Base-by-base conservation (phyloP, 768 basidiomycete genomes). In the Leccinum uliginosum region DNA sequence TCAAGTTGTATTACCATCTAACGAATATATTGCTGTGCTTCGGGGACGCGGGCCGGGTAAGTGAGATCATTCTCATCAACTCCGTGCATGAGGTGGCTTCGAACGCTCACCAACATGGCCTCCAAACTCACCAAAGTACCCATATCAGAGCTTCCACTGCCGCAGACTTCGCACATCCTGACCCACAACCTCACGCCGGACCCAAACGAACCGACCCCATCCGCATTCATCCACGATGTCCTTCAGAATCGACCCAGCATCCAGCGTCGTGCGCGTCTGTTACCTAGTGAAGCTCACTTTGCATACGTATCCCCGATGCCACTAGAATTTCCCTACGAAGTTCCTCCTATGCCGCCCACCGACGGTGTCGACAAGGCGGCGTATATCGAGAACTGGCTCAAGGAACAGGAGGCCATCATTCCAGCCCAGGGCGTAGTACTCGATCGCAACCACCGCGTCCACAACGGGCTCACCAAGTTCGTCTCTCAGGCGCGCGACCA, bases 231-330 rank as follows among this genome's bases (percentile, higher is more conserved):
- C 35, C 69, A 75, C 14, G 71, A 77, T 17, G 71, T 83, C 10
- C 78, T 86, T 53, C 67, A 65, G 7, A 66, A 51, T 32, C 75
- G 70, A 2, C 90, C 91, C 0, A 87, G 84, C 65, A 59, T 85
- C 21, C 89, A 89, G 67, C 83, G 89, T 19, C 80, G 90, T 54
- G 79, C 86, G 35, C 81, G 86, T 57, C 74, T 90, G 2, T 73
- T 89, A 17, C 71, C 79, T 0, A 67, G 76, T 0, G 68, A 78
- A 40, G 80, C 81, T 4, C 92, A 94, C 69, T 94, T 84, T 72
- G 81, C 87, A n/a, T 84, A 86, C 67, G 86, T 92, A 54, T 80
- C 89, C 3, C 95, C 96, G 0, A 80, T 92, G 60, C 91, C 93
- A 9, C 58, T 89, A 0, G 74, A 85, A 3, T 98, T 97, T 71